Percentiles rank a stretch among this genome's conserved stretches.
These are phyloP conservation scores for Solanum okadae DNA, from an alignment of 257 asterid genomes.

Conservation along the genomic window DNA sequence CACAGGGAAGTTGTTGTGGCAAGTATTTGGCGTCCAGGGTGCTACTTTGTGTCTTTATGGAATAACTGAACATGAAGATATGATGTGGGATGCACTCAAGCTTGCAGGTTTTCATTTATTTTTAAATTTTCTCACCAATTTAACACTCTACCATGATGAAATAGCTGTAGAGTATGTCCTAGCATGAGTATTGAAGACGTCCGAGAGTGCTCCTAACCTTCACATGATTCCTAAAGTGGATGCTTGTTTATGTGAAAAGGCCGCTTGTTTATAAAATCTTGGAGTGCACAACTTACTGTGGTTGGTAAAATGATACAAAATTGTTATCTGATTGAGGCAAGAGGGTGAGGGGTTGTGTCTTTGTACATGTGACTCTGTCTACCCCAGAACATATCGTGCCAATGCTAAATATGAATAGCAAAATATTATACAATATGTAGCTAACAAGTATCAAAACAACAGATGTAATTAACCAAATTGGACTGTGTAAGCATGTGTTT, in stretches of 20 bases:
- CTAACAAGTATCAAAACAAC: not conserved
- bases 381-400: not conserved
- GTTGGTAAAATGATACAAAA: not conserved
- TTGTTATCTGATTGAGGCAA: not conserved
- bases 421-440: not conserved
- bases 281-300: not conserved
- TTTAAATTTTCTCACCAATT: not conserved
- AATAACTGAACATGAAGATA: constrained; percentile 78
- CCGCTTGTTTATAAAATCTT: not conserved
- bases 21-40: constrained; percentile 67
- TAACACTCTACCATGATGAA: not conserved
- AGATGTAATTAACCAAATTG: not conserved
- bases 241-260: not conserved
- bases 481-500: not conserved
- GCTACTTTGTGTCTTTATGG: constrained; percentile 84
- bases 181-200: not conserved
- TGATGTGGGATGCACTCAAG: constrained; percentile 76
- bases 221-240: not conserved
- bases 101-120: constrained; percentile 37
- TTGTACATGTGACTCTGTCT: not conserved
- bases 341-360: not conserved
- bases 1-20: constrained; percentile 93
- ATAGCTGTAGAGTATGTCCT: not conserved
- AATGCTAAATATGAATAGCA: not conserved
- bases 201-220: not conserved